These are phyloP conservation scores for Yarrowia sp. DNA, from an alignment of 805 yeast species.

Conservation along the genomic window DNA sequence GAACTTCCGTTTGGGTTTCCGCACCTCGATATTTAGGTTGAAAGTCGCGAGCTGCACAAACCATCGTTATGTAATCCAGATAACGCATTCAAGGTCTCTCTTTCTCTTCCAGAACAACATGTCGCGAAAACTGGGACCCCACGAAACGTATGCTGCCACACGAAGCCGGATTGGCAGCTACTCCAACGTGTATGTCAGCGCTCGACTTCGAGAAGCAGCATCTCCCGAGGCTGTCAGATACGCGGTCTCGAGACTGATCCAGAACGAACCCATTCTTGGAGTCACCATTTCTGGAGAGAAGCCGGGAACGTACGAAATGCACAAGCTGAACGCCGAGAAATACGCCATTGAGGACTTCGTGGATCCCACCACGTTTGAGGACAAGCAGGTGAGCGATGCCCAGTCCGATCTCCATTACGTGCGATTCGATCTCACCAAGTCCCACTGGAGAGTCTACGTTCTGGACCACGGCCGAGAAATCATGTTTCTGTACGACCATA, in stretches of 20 bases:
- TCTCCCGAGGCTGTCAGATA: background rate
- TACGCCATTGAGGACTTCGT: background rate
- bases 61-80: no score
- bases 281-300: background rate
- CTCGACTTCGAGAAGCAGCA: background rate
- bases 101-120: background rate
- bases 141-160: constrained; percentile 11
- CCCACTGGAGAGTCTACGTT: constrained; percentile 31
- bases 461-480: constrained; percentile 20
- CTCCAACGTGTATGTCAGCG: constrained; percentile 15
- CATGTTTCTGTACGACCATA: constrained; percentile 33
- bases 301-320: background rate
- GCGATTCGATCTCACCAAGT: background rate
- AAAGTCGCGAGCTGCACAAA: no score
- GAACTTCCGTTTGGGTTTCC: no score
- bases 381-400: background rate
- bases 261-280: background rate
- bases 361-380: background rate
- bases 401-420: constrained; percentile 8
- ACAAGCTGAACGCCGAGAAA: background rate
- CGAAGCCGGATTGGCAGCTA: background rate
- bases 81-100: no score
- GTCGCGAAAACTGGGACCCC: constrained; percentile 12
- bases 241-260: background rate
- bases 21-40: no score